Evolutionary conservation across 2,329 filamentous ascomycete genomes (phyloP), one percentile per base, ranked within the genome.

Genomic region (Fusarium denticulatum): DNA sequence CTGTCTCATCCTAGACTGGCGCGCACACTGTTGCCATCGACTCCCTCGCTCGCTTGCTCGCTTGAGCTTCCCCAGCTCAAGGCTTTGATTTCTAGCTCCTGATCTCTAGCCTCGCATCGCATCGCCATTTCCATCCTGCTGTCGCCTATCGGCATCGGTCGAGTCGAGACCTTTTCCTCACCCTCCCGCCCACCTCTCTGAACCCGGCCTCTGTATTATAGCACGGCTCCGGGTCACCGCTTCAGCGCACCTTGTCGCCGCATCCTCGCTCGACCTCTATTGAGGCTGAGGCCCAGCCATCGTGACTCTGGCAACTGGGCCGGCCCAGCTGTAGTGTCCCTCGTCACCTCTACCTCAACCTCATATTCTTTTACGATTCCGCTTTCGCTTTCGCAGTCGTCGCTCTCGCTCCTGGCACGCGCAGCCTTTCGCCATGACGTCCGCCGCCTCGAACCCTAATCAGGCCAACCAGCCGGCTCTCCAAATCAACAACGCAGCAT

Each of bases 401-500:
- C 61, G 56, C 46, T 64, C 40, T 63, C 50, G 52, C 56, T 55
- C 32, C 59, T 45, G 45, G 55, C 53, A 67, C 73, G 68, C 71
- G 69, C 67, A 70, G 50, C 56, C 63, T 57, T 59, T 62, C 76
- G 63, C 64, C 68, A 84, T 84, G 82, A 77, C 82, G 71, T 83
- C 82, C 60, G 79, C 81, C 67, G 77, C 80, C 63, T 77, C 79
- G 45, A 80, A 80, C 66, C 73, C 79, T 47, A 79, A 77, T 67
- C 78, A 79, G 67, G 77, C 79, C 67, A 81, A 78, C 71, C 79
- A 78, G 68, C 77, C 79, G 45, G 64, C 76, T 28, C 70, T 76
- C 52, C 74, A 77, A 26, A 74, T 77, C 59, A 78, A 82, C 80
- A 82, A 84, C 83, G 79, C 87, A 81, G 80, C 88, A 81, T 94